Conservation (phyloP, 495 filamentous ascomycete species). For the Hypoxylon rickii region DNA sequence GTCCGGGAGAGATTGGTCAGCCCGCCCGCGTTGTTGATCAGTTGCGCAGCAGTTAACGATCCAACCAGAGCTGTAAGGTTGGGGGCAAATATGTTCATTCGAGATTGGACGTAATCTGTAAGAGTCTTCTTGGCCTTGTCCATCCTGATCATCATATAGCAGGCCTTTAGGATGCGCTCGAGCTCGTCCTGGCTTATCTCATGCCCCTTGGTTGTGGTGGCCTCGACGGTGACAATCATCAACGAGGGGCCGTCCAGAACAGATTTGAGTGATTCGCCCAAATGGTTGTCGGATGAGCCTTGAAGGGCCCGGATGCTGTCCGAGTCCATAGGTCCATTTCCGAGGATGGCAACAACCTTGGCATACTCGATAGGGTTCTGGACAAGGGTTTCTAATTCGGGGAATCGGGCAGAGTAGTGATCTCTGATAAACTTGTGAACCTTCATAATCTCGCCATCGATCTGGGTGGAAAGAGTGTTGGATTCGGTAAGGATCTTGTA, state of each 20-base stretch:
- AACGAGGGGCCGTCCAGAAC: constrained; percentile 86
- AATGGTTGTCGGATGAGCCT: constrained; percentile 72
- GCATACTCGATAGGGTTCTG: constrained; percentile 93
- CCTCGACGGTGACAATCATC: constrained; percentile 97
- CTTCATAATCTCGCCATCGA: constrained; percentile 87
- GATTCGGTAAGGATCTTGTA: constrained; percentile 82
- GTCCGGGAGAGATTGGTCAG: constrained; percentile 87
- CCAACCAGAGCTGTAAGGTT: constrained; percentile 93
- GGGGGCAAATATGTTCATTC: constrained; percentile 94
- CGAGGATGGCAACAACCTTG: constrained; percentile 90
- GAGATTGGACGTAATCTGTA: constrained; percentile 94
- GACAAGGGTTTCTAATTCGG: constrained; percentile 93
- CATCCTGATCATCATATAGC: constrained; percentile 83
- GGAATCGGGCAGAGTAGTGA: constrained; percentile 92
- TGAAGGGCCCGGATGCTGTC: constrained; percentile 75
- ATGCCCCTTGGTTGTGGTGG: constrained; percentile 82
- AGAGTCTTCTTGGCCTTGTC: constrained; percentile 86
- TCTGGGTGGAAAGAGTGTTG: constrained; percentile 83
- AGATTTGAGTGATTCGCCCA: constrained; percentile 72
- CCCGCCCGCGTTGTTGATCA: constrained; percentile 91
- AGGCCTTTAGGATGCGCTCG: constrained; percentile 73
- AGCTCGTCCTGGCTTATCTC: constrained; percentile 77
- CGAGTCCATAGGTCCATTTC: constrained; percentile 89
- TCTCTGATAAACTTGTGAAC: constrained; percentile 96
- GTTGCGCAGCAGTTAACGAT: constrained; percentile 91